A percentile compares a stretch with the other conserved stretches of the same genome.
phyloP scores from a whole-genome alignment of 768 basidiomycete genomes.

The Termitomyces sp. region DNA sequence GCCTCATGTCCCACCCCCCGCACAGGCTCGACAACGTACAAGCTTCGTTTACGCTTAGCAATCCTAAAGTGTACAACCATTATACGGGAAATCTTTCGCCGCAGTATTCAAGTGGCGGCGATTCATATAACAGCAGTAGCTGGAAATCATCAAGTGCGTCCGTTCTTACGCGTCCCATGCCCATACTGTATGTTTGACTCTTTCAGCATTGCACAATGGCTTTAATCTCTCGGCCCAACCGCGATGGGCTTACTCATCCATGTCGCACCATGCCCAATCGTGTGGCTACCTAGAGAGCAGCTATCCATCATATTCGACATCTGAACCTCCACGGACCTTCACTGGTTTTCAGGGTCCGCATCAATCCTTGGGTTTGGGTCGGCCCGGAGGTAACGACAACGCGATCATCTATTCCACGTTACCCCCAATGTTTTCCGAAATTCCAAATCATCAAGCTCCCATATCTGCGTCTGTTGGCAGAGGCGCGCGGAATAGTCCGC shows the following conservation, averaged over 20 bases:
- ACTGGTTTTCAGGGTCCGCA: slow-evolving; percentile 8
- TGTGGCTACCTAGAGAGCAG: neutral
- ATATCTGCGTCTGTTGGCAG: slow-evolving; percentile 1
- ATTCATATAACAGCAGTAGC: slow-evolving; percentile 1
- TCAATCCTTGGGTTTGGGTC: neutral
- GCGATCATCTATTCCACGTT: slow-evolving; percentile 9
- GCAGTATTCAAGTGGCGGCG: slow-evolving; percentile 6
- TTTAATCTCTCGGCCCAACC: slow-evolving; percentile 6
- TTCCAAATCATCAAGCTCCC: slow-evolving; percentile 1
- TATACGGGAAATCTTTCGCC: slow-evolving; percentile 8
- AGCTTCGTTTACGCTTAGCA: slow-evolving; percentile 6
- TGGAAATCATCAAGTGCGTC: slow-evolving; percentile 10
- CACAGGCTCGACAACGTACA: slow-evolving; percentile 14
- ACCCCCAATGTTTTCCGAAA: slow-evolving; percentile 6
- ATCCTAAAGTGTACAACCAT: slow-evolving; percentile 9
- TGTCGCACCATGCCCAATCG: neutral
- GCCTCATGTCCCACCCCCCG: slow-evolving; percentile 9
- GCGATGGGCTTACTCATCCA: neutral
- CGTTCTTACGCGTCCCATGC: neutral
- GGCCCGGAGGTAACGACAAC: slow-evolving; percentile 10
- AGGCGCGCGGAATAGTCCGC: slow-evolving; percentile 9
- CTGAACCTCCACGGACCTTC: slow-evolving; percentile 3
- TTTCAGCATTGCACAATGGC: neutral
- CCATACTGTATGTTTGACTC: neutral
- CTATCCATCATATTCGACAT: slow-evolving; percentile 6